Base-by-base conservation (phyloP, 2,329 filamentous ascomycete species). In the Tolypocladium capitatum region DNA sequence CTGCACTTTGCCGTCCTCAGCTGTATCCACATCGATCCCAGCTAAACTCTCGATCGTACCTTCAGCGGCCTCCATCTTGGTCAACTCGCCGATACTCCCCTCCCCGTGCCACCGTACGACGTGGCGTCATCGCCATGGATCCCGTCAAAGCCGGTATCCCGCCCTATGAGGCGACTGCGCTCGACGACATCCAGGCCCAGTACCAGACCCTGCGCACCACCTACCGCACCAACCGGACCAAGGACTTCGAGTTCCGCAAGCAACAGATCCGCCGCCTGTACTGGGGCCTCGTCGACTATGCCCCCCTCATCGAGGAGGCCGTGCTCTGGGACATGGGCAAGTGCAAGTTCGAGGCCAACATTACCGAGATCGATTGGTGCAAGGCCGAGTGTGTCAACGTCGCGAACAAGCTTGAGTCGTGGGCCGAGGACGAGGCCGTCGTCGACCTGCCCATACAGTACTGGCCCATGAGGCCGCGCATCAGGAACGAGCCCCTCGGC, bases 221-320 rank as follows among this genome's bases (percentile, higher is more conserved):
- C n/a, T 97, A 87, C 68, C 74, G 76, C 56, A 76, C 85, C 18
- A 82, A 89, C 64, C 85, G 83, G 68, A 96, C 90, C 40, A 88
- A 88, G 62, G 76, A 86, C 47, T 63, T 96, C 51, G 77, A 86
- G 59, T 97, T 84, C 70, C 82, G 92, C 53, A 73, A 90, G 53
- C 74, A 80, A 47, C 92, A 97, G 74, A 80, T 98, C 51, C 84
- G 90, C 57, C 91, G 89, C 75, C 81, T 97, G 48, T 97, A 95
- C 73, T 97, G 92, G 92, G 89, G 78, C 8, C 65, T 96, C 55
- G 81, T 81, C 54, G 91, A 97, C 71, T 83, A 86, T 63, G 75
- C 81, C 48, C 71, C 80, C 42, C 76, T 83, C 56, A 74, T 97
- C 51, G 62, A 80, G 55, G 84, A 87, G 63, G 88, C 91, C 21